phyloP scores from a whole-genome alignment of 768 basidiomycete species.

The Hygrophoropsis aurantiaca region DNA sequence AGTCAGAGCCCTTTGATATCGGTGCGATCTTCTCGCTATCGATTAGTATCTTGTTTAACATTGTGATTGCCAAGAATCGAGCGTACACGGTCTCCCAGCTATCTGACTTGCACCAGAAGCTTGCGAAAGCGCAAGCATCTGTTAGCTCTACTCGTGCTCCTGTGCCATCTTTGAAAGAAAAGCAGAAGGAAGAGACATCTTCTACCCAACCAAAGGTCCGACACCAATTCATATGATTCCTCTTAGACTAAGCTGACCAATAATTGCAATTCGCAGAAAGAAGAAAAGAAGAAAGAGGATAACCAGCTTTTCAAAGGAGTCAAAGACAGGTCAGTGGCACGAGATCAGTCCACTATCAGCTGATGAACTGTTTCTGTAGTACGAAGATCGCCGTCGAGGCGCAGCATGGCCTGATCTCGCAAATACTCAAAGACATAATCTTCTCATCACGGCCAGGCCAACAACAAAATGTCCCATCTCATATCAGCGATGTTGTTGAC shows the following conservation, averaged over 20 bases:
- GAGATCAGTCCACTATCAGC: background rate
- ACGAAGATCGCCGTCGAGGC: conserved; percentile 88
- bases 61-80: conserved; percentile 67
- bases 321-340: conserved; percentile 70
- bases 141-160: conserved; percentile 60
- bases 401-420: conserved; percentile 91
- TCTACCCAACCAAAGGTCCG: conserved; percentile 40
- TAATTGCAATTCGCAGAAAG: conserved; percentile 30
- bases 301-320: conserved; percentile 87
- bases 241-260: background rate
- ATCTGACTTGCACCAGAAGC: conserved; percentile 85
- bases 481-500: conserved; percentile 32
- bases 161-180: conserved; percentile 50
- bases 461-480: conserved; percentile 17
- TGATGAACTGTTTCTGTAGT: too few species aligned
- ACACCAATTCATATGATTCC: background rate
- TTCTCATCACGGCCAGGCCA: conserved; percentile 59
- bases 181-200: conserved; percentile 46
- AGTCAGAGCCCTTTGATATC: conserved; percentile 92
- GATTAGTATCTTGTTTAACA: background rate
- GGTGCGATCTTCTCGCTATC: conserved; percentile 42
- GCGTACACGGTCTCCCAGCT: conserved; percentile 93
- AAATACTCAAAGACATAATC: conserved; percentile 90
- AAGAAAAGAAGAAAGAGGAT: conserved; percentile 85
- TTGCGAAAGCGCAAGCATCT: conserved; percentile 65